phyloP scores from a whole-genome alignment of 2,329 filamentous ascomycete species.

The Capronia epimyces region DNA sequence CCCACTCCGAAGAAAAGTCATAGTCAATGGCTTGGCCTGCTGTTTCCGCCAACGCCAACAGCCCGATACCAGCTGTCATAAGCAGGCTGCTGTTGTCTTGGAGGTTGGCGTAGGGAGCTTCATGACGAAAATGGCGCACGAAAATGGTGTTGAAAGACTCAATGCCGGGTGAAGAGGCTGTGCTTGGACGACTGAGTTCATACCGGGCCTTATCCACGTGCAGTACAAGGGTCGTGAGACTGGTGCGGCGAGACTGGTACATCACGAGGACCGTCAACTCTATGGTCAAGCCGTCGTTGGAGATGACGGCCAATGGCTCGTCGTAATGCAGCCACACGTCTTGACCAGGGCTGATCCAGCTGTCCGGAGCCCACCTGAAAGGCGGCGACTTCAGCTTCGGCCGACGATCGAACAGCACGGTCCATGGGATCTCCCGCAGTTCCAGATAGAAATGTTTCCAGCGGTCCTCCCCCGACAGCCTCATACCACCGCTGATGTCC shows the following conservation, averaged over 20 bases:
- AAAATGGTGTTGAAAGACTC: not conserved
- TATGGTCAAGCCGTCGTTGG: not conserved
- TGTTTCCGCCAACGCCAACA: not conserved
- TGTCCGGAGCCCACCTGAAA: not conserved
- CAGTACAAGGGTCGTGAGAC: not conserved
- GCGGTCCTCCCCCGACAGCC: not conserved
- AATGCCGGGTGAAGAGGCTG: not conserved
- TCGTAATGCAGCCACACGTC: constrained; percentile 6
- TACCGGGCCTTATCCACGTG: not conserved
- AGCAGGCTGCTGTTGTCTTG: not conserved
- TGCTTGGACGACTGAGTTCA: not conserved
- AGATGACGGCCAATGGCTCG: not conserved
- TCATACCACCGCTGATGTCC: not conserved
- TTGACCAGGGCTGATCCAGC: constrained; percentile 3
- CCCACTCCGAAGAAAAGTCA: not conserved
- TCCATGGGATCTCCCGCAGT: not conserved
- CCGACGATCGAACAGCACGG: not conserved
- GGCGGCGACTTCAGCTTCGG: not conserved
- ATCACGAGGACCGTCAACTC: not conserved
- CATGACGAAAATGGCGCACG: not conserved
- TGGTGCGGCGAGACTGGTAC: not conserved
- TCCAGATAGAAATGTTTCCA: not conserved
- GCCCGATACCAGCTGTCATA: not conserved
- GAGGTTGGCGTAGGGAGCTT: not conserved
- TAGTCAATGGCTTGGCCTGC: not conserved